Evolutionary conservation across 306 rosid genomes (phyloP).

Genomic region (Calophaca sinica): DNA sequence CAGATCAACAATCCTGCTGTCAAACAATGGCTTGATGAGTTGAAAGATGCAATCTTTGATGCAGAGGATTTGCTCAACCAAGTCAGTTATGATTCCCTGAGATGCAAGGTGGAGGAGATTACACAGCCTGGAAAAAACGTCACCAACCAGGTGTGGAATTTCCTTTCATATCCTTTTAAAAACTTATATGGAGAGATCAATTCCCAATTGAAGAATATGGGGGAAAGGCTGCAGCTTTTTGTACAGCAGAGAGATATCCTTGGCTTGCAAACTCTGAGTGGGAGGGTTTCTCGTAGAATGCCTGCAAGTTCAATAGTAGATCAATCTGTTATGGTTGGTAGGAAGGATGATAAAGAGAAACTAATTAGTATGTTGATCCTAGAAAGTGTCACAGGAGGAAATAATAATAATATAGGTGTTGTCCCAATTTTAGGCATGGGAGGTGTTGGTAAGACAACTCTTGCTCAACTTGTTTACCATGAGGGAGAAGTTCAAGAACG

Average conservation of each 20-base stretch:
- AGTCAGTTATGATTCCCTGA: not conserved
- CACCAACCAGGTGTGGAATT: slow-evolving; percentile 48
- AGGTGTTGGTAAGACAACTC: slow-evolving; percentile 14
- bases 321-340: slow-evolving; percentile 38
- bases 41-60: slow-evolving; percentile 23
- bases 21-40: slow-evolving; percentile 30
- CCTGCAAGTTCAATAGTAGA: slow-evolving; percentile 32
- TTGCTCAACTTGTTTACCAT: not conserved
- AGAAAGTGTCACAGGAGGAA: not conserved
- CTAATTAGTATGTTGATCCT: not conserved
- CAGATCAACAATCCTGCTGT: not conserved
- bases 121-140: not conserved
- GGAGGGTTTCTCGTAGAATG: slow-evolving; percentile 10
- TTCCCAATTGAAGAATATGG: slow-evolving; percentile 35
- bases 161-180: slow-evolving; percentile 41
- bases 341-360: slow-evolving; percentile 38
- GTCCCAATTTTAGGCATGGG: slow-evolving; percentile 33
- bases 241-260: slow-evolving; percentile 46
- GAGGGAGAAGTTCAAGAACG: not conserved
- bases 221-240: slow-evolving; percentile 42
- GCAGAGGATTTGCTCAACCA: slow-evolving; percentile 17
- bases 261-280: slow-evolving; percentile 42
- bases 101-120: too few species aligned
- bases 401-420: not conserved
- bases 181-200: slow-evolving; percentile 49